These are phyloP conservation scores for Rhizoclosmatium globosum DNA, from an alignment of 192 early-diverging fungal species.

Conservation along the genomic window DNA sequence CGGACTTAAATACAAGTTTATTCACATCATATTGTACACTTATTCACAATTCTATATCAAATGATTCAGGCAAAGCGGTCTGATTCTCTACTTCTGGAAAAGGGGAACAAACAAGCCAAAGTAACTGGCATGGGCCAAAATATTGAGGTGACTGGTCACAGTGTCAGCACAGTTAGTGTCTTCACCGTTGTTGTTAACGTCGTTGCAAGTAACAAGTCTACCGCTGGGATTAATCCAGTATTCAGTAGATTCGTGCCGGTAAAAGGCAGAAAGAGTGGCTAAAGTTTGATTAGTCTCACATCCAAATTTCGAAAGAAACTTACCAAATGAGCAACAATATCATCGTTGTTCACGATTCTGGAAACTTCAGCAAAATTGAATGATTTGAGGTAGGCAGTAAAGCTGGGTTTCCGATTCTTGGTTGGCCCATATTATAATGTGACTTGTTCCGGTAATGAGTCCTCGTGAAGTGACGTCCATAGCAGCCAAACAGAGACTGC, in stretches of 20 bases:
- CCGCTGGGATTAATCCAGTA: constrained; percentile 39
- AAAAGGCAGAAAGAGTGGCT: constrained; percentile 6
- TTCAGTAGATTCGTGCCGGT: constrained; percentile 38
- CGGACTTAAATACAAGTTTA: too few relatives aligned
- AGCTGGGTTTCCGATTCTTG: constrained; percentile 52
- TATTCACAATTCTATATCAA: too few relatives aligned
- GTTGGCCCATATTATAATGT: constrained; percentile 47
- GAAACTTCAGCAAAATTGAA: not conserved
- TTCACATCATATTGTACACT: too few relatives aligned
- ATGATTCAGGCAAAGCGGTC: too few relatives aligned
- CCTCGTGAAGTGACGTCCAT: constrained; percentile 37
- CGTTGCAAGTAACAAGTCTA: constrained; percentile 31
- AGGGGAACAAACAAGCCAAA: not conserved
- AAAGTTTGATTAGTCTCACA: not conserved
- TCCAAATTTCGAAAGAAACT: not conserved
- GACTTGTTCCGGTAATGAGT: constrained; percentile 13
- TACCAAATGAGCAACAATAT: constrained; percentile 37
- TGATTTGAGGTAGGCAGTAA: constrained; percentile 25
- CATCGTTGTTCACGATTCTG: constrained; percentile 31
- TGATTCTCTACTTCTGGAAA: too few relatives aligned
- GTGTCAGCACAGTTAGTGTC: constrained; percentile 15
- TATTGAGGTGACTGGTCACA: not conserved
- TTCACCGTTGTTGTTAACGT: constrained; percentile 12
- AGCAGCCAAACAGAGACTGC: constrained; percentile 40
- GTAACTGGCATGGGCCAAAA: not conserved